Percentiles rank a stretch among this genome's conserved stretches.
These are phyloP conservation scores for Podaxis pistillaris DNA, from an alignment of 768 basidiomycete genomes.

Conservation along the genomic window DNA sequence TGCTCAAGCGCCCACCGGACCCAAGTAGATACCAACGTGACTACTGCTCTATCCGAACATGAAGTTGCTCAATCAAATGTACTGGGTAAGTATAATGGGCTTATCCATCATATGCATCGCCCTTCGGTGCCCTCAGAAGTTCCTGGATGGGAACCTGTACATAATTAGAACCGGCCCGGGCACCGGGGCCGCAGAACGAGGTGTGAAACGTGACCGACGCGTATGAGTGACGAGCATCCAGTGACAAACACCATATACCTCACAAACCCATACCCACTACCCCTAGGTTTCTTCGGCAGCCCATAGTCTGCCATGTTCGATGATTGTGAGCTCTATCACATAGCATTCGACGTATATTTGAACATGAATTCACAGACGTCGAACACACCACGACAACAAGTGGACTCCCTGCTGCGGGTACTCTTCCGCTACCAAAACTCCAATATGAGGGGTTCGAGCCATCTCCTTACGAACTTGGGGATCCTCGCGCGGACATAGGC, in stretches of 20 bases:
- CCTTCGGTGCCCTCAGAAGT: not conserved
- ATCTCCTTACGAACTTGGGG: slow-evolving; percentile 54
- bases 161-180: slow-evolving; percentile 7
- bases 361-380: slow-evolving; percentile 57
- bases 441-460: slow-evolving; percentile 91
- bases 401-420: slow-evolving; percentile 29
- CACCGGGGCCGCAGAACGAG: not conserved
- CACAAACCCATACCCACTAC: not conserved
- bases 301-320: slow-evolving; percentile 51
- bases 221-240: not conserved
- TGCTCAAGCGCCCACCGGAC: slow-evolving; percentile 4
- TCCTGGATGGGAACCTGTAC: not conserved
- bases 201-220: slow-evolving; percentile 11
- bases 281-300: slow-evolving; percentile 18
- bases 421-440: slow-evolving; percentile 51
- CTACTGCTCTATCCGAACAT: not conserved
- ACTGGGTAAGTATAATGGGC: not conserved
- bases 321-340: slow-evolving; percentile 50
- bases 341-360: slow-evolving; percentile 12
- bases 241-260: not conserved
- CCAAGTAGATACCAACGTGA: slow-evolving; percentile 4
- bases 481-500: slow-evolving; percentile 42
- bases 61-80: not conserved
- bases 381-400: slow-evolving; percentile 71
- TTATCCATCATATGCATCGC: not conserved